Evolutionary conservation across 106 monocot species (phyloP).

Genomic region (Narthecium ossifragum): DNA sequence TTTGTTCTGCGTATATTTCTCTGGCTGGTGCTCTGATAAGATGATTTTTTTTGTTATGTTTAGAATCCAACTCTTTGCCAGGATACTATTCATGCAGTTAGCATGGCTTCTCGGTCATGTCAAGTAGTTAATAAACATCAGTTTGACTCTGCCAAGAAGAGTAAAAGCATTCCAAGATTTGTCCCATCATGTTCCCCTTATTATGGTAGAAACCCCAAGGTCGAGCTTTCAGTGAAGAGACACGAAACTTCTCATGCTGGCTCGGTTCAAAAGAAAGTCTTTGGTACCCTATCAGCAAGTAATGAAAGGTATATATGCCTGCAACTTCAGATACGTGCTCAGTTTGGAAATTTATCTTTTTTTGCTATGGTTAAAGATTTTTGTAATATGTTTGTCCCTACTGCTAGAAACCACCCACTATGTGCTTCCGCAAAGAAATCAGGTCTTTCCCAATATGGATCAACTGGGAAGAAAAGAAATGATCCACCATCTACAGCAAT

Average conservation of each 20-base stretch:
- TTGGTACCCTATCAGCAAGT: conserved; percentile 4
- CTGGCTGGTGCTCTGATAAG: too few relatives aligned
- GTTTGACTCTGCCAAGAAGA: conserved; percentile 15
- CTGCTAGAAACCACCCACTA: conserved; percentile 10
- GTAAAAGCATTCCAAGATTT: conserved; percentile 14
- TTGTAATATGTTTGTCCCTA: background rate
- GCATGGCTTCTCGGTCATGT: conserved; percentile 51
- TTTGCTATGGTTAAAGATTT: background rate
- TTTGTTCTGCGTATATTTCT: too few relatives aligned
- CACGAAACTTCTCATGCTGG: background rate
- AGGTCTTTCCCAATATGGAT: conserved; percentile 5
- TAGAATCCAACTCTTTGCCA: conserved; percentile 37
- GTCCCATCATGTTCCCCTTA: conserved; percentile 15
- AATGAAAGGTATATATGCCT: conserved; percentile 7
- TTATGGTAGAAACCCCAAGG: background rate
- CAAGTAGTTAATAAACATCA: conserved; percentile 25
- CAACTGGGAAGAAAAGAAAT: conserved; percentile 14
- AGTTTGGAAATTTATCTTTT: background rate
- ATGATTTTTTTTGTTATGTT: too few relatives aligned
- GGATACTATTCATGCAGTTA: conserved; percentile 32
- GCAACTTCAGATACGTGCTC: background rate
- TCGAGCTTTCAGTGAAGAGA: conserved; percentile 14
- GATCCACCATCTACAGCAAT: conserved; percentile 3
- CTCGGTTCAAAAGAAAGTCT: conserved; percentile 17
- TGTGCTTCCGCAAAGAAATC: conserved; percentile 17